Base-by-base conservation (phyloP, 495 filamentous ascomycete species). In the Xylaria acuta region DNA sequence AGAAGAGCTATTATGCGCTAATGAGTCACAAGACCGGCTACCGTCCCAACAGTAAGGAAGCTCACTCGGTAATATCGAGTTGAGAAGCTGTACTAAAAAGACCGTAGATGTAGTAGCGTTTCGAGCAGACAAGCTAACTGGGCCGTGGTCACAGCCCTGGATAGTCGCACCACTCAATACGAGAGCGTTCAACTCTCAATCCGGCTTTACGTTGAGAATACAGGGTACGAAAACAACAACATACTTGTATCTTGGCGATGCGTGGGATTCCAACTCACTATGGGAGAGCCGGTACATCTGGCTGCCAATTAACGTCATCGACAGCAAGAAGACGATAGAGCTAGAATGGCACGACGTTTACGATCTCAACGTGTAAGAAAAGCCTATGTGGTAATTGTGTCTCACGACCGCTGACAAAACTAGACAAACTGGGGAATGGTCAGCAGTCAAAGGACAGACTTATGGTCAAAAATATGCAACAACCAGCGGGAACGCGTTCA, bases 281-380 rank as follows among this genome's bases (percentile, higher is more conserved):
- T 87, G 85, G 85, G 85, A 87, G 45, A 82, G 78, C 66, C 79
- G 85, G 5, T 85, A 88, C 69, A 86, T 88, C 64, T 87, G 86
- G 86, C 76, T 88, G 9, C 86, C 86, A 0, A 78, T 87, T 8
- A 72, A 77, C 6, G 84, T 87, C 43, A 77, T 82, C 64, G 80
- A 82, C 40, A 22, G 73, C 2, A 79, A 75, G 75, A 81, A 80
- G 73, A 73, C 75, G 1, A 78, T 85, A n/a, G 41, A 75, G 22
- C 20, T 84, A 5, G 76, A 80, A 27, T 85, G 83, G 83, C 71
- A 82, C 38, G 83, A 85, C 70, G 76, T 85, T 1, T 85, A 84
- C 47, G 83, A 85, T 59, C 64, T 85, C 4, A 72, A 85, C 60
- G 80, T 84, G 78, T 80, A 79, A 60, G 77, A 38, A 45, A 36